phyloP scores from a whole-genome alignment of 2,329 filamentous ascomycete species.

The Neoscytalidium dimidiatum region DNA sequence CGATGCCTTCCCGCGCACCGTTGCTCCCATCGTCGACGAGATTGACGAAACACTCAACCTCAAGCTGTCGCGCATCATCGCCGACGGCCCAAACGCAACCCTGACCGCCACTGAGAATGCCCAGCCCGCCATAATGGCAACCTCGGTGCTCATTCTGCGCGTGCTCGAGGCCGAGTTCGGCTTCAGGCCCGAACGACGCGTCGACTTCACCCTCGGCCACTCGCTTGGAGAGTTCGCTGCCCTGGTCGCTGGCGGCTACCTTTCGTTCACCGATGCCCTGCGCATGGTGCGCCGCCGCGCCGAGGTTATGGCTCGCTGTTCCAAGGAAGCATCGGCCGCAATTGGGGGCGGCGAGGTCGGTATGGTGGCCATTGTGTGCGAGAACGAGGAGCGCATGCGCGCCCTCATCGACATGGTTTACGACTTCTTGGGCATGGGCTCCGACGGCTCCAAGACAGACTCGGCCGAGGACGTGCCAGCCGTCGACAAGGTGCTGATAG shows the following conservation, averaged over 20 bases:
- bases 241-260: constrained; percentile 79
- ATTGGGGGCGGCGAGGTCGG: constrained; percentile 80
- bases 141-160: constrained; percentile 83
- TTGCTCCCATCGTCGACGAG: constrained; percentile 76
- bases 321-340: constrained; percentile 60
- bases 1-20: constrained; percentile 78
- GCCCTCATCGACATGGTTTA: constrained; percentile 72
- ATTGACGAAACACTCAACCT: constrained; percentile 77
- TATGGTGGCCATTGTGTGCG: constrained; percentile 91
- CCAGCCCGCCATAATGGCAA: constrained; percentile 95
- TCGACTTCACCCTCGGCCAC: constrained; percentile 85
- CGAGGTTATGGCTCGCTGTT: constrained; percentile 80
- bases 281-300: constrained; percentile 75
- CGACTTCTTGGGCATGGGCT: constrained; percentile 73
- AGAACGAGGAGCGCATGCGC: constrained; percentile 70
- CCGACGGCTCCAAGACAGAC: constrained; percentile 67
- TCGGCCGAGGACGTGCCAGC: constrained; percentile 68
- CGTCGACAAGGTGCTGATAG: constrained; percentile 85
- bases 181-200: constrained; percentile 68
- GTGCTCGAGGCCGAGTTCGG: constrained; percentile 84
- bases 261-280: constrained; percentile 76
- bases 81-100: constrained; percentile 72
- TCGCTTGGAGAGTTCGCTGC: constrained; percentile 93
- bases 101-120: constrained; percentile 84
- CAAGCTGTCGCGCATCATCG: constrained; percentile 72